phyloP scores from a whole-genome alignment of 2,329 filamentous ascomycete genomes.

The Pseudocercospora fijiensis region DNA sequence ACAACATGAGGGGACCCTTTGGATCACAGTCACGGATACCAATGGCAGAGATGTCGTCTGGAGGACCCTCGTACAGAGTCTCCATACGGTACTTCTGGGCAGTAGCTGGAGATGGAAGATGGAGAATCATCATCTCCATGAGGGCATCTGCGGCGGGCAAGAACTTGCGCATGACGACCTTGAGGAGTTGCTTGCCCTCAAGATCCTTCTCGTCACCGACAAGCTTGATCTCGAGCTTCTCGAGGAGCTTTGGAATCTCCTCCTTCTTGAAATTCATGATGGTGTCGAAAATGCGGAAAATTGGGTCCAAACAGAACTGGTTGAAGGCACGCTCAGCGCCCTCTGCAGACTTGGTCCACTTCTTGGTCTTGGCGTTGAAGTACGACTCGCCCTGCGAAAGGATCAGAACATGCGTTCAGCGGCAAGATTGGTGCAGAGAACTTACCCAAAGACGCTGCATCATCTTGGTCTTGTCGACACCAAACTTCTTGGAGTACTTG shows the following conservation, averaged over 20 bases:
- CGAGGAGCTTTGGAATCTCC: constrained; percentile 75
- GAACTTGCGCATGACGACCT: constrained; percentile 98
- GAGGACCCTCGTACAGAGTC: constrained; percentile 97
- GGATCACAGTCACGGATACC: constrained; percentile 98
- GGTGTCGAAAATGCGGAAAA: constrained; percentile 96
- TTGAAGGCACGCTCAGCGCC: constrained; percentile 99
- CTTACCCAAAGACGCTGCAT: constrained; percentile 98
- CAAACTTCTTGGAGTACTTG: constrained; percentile 99
- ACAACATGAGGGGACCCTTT: constrained; percentile 98
- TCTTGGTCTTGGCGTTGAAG: constrained; percentile 99
- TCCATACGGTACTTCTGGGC: constrained; percentile 98
- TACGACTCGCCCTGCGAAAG: constrained; percentile 78
- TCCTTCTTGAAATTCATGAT: constrained; percentile 99
- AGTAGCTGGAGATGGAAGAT: constrained; percentile 91
- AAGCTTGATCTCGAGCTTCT: constrained; percentile 96
- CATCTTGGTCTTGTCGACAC: constrained; percentile 99
- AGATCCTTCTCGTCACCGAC: constrained; percentile 80
- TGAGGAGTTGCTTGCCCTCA: constrained; percentile 96
- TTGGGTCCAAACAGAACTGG: constrained; percentile 98
- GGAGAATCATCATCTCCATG: constrained; percentile 99
- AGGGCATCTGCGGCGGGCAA: constrained; percentile 96
- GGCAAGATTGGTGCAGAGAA: constrained; percentile 16
- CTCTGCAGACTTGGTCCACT: constrained; percentile 95
- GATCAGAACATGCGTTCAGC: constrained; percentile 19
- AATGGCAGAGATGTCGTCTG: constrained; percentile 87